phyloP scores from a whole-genome alignment of 805 yeast species.

The Candida oleophila region DNA sequence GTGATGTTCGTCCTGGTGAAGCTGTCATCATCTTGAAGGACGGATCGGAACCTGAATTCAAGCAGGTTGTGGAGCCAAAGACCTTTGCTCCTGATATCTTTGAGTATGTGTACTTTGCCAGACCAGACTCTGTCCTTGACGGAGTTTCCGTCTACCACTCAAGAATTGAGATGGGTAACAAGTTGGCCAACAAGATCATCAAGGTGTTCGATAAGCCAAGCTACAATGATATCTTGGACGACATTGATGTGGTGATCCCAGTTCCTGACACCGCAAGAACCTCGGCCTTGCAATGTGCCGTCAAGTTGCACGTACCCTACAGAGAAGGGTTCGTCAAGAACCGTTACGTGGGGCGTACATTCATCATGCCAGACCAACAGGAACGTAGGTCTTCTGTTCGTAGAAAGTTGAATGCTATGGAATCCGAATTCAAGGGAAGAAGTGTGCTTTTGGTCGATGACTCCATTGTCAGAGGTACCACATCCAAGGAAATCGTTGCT shows the following conservation, averaged over 20 bases:
- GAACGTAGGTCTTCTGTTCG: constrained; percentile 93
- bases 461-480: constrained; percentile 96
- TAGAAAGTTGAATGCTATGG: constrained; percentile 95
- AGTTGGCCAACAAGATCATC: constrained; percentile 72
- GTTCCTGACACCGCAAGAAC: constrained; percentile 99
- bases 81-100: constrained; percentile 92
- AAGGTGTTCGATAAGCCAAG: constrained; percentile 28
- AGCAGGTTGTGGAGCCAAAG: constrained; percentile 77
- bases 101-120: constrained; percentile 96
- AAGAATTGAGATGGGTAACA: constrained; percentile 90
- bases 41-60: constrained; percentile 65
- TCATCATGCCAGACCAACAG: constrained; percentile 97
- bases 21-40: constrained; percentile 90
- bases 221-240: constrained; percentile 41
- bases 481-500: constrained; percentile 90
- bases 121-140: constrained; percentile 94
- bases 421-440: constrained; percentile 80
- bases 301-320: constrained; percentile 73
- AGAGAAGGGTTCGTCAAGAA: constrained; percentile 97
- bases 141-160: constrained; percentile 96
- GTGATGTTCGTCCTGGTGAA: constrained; percentile 92
- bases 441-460: constrained; percentile 92
- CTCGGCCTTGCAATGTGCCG: constrained; percentile 90
- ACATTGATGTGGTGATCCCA: constrained; percentile 92
- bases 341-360: constrained; percentile 95